These are phyloP conservation scores for Calonectria hongkongensis DNA, from an alignment of 2,329 filamentous ascomycete genomes.

Conservation along the genomic window DNA sequence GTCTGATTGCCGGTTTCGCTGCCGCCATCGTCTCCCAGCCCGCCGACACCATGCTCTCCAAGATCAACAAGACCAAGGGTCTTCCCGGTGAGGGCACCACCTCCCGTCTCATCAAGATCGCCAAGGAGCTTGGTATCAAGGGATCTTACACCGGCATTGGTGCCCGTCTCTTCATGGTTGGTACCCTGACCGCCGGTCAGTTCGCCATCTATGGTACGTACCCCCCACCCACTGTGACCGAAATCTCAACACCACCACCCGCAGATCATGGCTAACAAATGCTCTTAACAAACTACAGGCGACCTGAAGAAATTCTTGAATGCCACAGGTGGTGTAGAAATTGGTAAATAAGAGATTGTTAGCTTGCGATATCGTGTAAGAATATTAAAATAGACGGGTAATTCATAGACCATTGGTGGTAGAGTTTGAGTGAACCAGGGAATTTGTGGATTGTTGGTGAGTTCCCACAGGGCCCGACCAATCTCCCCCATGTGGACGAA, in stretches of 20 bases:
- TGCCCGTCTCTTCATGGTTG: constrained; percentile 79
- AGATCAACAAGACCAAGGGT: constrained; percentile 97
- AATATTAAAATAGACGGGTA: too few species aligned
- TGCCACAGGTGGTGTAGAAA: constrained; percentile 76
- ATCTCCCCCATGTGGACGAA: too few species aligned
- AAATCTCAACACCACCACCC: neutral
- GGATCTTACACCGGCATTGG: constrained; percentile 89
- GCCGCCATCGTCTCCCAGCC: constrained; percentile 92
- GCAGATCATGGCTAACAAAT: neutral
- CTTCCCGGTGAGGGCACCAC: constrained; percentile 89
- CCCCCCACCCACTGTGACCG: neutral
- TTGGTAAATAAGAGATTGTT: too few species aligned
- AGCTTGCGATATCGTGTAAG: too few species aligned
- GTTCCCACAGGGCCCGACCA: too few species aligned
- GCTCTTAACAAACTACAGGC: constrained; percentile 45
- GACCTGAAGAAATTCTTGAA: constrained; percentile 81
- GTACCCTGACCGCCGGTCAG: constrained; percentile 85
- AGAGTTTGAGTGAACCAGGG: too few species aligned
- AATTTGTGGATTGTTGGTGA: too few species aligned
- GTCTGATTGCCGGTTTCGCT: constrained; percentile 81
- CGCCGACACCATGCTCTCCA: constrained; percentile 94
- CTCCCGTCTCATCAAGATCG: constrained; percentile 90
- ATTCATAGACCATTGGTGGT: too few species aligned
- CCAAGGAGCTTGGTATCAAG: constrained; percentile 86
- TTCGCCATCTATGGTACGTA: constrained; percentile 87